Evolutionary conservation across 176 grass and related monocot species (phyloP).

Genomic region (Carex parvula): DNA sequence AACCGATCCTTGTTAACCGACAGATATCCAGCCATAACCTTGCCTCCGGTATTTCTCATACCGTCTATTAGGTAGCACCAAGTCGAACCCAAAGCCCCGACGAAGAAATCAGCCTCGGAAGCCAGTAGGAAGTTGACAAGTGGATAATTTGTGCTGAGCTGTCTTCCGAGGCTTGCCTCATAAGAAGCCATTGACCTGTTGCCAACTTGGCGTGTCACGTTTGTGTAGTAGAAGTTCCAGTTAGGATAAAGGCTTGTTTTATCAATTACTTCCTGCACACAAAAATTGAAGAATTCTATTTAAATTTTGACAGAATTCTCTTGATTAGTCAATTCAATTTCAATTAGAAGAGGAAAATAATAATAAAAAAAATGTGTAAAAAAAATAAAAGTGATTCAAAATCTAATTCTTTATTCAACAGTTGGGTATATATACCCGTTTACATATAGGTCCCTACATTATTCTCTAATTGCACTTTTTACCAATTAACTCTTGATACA

Average conservation of each 20-base stretch:
- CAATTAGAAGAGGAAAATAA: too few species aligned
- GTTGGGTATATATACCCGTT: too few species aligned
- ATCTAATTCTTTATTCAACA: too few species aligned
- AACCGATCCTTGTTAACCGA: constrained; percentile 71
- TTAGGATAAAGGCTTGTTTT: constrained; percentile 33
- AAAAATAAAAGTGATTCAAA: too few species aligned
- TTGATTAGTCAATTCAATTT: background rate
- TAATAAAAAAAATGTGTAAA: too few species aligned
- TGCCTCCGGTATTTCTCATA: constrained; percentile 56
- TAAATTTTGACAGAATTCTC: background rate
- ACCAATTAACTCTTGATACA: too few species aligned
- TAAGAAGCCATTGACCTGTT: constrained; percentile 47
- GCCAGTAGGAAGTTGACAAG: constrained; percentile 67
- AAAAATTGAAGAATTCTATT: background rate
- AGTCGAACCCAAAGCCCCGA: constrained; percentile 63
- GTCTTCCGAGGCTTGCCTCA: constrained; percentile 47
- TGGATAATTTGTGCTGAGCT: constrained; percentile 55
- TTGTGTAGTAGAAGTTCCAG: constrained; percentile 76
- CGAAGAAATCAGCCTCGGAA: constrained; percentile 52
- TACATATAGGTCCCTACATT: too few species aligned
- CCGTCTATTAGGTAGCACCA: constrained; percentile 72
- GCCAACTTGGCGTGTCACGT: constrained; percentile 36
- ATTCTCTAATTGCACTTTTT: too few species aligned
- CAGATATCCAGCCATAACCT: constrained; percentile 59
- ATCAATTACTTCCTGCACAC: constrained; percentile 46